phyloP scores from a whole-genome alignment of 345 rosid genomes.

The Euclidium syriacum region DNA sequence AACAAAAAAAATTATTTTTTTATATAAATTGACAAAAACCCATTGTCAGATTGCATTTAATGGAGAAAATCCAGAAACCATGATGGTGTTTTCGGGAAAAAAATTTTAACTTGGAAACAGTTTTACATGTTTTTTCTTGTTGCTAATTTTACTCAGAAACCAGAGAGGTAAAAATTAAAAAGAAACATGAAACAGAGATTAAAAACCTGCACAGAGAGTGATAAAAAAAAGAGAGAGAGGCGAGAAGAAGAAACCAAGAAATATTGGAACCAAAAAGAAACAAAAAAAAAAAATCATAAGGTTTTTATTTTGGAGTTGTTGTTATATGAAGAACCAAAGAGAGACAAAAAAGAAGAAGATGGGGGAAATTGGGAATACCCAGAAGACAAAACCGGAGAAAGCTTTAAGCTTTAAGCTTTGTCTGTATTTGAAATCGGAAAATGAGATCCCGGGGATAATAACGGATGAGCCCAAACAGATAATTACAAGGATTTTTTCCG shows the following conservation, averaged over 20 bases:
- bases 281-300: conserved; percentile 19
- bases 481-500: conserved; percentile 27
- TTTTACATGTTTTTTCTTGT: background rate
- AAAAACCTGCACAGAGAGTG: background rate
- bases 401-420: conserved; percentile 44
- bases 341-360: conserved; percentile 21
- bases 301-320: conserved; percentile 14
- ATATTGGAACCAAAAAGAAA: conserved; percentile 11
- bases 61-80: conserved; percentile 27
- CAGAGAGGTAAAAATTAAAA: conserved; percentile 6
- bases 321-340: conserved; percentile 34
- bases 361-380: conserved; percentile 36
- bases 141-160: background rate
- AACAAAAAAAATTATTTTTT: background rate
- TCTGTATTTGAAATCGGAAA: conserved; percentile 42
- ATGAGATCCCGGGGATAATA: conserved; percentile 19
- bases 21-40: background rate
- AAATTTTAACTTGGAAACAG: conserved; percentile 12
- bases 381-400: conserved; percentile 53
- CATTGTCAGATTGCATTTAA: conserved; percentile 34
- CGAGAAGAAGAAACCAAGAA: conserved; percentile 25
- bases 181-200: conserved; percentile 1
- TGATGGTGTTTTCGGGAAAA: conserved; percentile 2
- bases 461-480: conserved; percentile 52
- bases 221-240: background rate